Conservation (phyloP, 352 stramenopile genomes). For the Phytophthora tentaculata region DNA sequence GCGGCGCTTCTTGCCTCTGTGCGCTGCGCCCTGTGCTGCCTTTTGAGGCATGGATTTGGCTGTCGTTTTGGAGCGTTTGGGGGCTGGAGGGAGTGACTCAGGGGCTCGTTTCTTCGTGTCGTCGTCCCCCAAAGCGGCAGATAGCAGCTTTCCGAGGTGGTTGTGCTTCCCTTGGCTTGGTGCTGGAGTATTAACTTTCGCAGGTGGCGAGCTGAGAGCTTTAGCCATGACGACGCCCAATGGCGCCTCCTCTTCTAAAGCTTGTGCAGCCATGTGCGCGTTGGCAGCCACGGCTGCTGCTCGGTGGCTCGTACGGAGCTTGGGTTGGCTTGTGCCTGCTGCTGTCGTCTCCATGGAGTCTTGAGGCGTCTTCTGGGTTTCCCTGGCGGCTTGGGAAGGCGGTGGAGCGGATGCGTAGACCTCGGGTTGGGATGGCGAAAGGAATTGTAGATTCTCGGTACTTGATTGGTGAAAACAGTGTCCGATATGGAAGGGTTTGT, state of each 20-base stretch:
- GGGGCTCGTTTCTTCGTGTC: constrained; percentile 24
- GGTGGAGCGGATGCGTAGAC: neutral
- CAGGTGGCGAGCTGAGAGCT: neutral
- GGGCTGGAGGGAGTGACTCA: neutral
- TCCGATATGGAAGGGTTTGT: neutral
- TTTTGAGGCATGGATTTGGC: constrained; percentile 5
- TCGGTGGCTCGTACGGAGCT: constrained; percentile 6
- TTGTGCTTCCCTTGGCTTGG: constrained; percentile 19
- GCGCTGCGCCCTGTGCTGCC: neutral
- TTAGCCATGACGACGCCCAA: constrained; percentile 8
- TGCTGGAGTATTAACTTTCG: neutral
- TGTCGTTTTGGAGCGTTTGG: constrained; percentile 13
- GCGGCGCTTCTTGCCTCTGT: constrained; percentile 34
- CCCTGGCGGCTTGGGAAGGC: neutral
- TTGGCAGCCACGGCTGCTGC: constrained; percentile 16
- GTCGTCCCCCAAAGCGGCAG: neutral
- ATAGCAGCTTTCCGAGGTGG: constrained; percentile 13
- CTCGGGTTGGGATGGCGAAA: too few species aligned
- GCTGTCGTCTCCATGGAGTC: neutral
- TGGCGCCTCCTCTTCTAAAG: constrained; percentile 4
- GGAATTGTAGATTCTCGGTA: neutral
- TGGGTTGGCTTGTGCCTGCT: neutral
- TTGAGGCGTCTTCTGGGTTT: neutral
- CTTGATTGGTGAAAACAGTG: constrained; percentile 1
- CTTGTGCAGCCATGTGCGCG: constrained; percentile 18